A percentile compares a stretch with the other conserved stretches of the same genome.
These are phyloP conservation scores for Clathrospora elynae DNA, from an alignment of 2,329 filamentous ascomycete genomes.

Conservation along the genomic window DNA sequence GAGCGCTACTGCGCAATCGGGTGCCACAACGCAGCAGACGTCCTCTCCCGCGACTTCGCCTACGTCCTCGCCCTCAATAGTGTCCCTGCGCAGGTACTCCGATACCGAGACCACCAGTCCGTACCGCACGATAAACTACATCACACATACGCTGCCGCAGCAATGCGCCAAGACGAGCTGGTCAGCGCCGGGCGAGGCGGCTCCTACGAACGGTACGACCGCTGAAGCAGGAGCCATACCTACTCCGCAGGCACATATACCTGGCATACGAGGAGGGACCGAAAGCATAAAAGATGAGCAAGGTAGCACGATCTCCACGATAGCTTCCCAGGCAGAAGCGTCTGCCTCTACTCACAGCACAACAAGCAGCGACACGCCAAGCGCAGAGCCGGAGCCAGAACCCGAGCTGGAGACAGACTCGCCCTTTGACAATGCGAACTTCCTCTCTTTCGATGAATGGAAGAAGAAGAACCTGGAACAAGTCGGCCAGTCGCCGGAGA, in stretches of 20 bases:
- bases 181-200: slow-evolving; percentile 35
- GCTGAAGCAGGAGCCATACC: slow-evolving; percentile 17
- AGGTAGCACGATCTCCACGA: slow-evolving; percentile 1
- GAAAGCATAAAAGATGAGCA: slow-evolving; percentile 13
- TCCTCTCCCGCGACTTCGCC: slow-evolving; percentile 18
- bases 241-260: slow-evolving; percentile 17
- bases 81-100: slow-evolving; percentile 23
- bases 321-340: slow-evolving; percentile 12
- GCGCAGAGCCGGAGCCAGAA: slow-evolving; percentile 44
- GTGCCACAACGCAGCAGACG: slow-evolving; percentile 24
- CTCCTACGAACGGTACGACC: slow-evolving; percentile 16
- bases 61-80: slow-evolving; percentile 8
- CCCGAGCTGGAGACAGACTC: slow-evolving; percentile 66
- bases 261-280: slow-evolving; percentile 15
- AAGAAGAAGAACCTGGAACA: slow-evolving; percentile 90
- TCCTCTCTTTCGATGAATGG: slow-evolving; percentile 98
- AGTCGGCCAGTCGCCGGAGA: slow-evolving; percentile 77
- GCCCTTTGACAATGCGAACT: slow-evolving; percentile 74
- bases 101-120: slow-evolving; percentile 52
- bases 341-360: too few relatives aligned
- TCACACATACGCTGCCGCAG: slow-evolving; percentile 76
- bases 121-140: slow-evolving; percentile 75
- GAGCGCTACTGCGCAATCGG: slow-evolving; percentile 34
- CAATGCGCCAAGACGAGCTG: slow-evolving; percentile 73
- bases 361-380: slow-evolving; percentile 10